Base-by-base conservation (phyloP, 1,284 basidiomycete genomes). In the Takashimella tepidaria region DNA sequence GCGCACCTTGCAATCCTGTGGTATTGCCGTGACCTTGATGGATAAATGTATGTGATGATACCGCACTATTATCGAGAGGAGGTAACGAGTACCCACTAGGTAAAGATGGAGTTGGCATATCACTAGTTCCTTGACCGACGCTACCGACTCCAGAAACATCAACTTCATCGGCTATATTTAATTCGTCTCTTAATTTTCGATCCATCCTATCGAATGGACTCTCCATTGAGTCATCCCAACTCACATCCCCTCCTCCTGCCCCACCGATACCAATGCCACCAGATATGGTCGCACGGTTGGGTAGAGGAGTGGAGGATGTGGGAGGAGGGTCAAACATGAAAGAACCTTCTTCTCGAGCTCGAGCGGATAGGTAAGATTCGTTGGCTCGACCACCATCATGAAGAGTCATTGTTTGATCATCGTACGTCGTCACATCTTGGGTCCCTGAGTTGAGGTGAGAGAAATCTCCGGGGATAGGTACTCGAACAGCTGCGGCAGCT, bases 401-500 rank as follows among this genome's bases (percentile, higher is more conserved):
- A 13, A 72, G 45, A 2, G 57, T 61, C 37, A 69, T 31, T 2
- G 66, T 66, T 25, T 69, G 64, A 40, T 74, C 70, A 16, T 66
- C 62, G 46, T 69, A 68, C 27, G 50, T 45, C 12, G 65, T 61
- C 3, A 37, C 31, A 37, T 37, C 31, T 37, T 37, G 31, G 51
- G 44, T 16, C 51, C 45, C 45, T 42, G 41, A 41, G 53, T 54
- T 27, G 19, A 41, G 23, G 23, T 55, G 20, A 16, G 25, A n/a
- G 62, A 83, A 79, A 51, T 89, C 84, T 27, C 85, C 84, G 52
- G 81, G 80, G 8, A 83, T 82, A 20, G 86, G 84, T 49, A 92
- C 86, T 42, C 84, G 84, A 41, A 92, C 86, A 63, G 91, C 85
- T 2, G 92, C 91, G 4, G 91, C 89, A 61, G 87, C 83, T 68